Base-by-base conservation (phyloP, 1,284 basidiomycete species). In the Cutaneotrichosporon sp. region DNA sequence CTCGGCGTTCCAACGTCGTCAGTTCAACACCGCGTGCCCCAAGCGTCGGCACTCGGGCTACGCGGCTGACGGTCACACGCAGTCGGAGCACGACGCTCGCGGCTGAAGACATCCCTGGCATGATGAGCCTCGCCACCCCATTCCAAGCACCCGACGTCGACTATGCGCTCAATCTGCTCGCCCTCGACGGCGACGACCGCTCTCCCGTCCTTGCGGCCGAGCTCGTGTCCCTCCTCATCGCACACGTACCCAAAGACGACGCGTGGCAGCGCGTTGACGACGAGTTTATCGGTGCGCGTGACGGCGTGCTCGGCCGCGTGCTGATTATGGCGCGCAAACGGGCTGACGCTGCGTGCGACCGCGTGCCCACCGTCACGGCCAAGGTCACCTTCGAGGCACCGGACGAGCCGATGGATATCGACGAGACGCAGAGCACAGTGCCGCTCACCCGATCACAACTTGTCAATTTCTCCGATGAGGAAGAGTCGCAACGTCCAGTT, bases 131-230 rank as follows among this genome's bases (percentile, higher is more conserved):
- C 34, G 56, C 31, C 13, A 30, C 40, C 13, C 40, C 42, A 6
- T 46, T 61, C n/a, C 31, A 22, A 6, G 22, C 64, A 11, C 64
- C 64, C 2, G 22, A 31, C 6, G 52, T 60, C 2, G 47, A 34
- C 13, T 60, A 65, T 60, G 64, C 64, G 26, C 46, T 65, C 30
- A 36, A 58, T 5, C 60, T 65, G n/a, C 40, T 58, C 32, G 42
- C n/a, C 26, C 55, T 56, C n/a, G 40, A 36, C 30, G 36, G 47
- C 21, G 56, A 55, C 10, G 56, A 53, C 9, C 42, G 51, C 51
- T 26, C 31, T 5, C 21, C 40, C 16, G 56, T 46, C 14, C 50
- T 40, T 42, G 46, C 58, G 6, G 58, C 53, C 58, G 22, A 59
- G 52, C 62, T 63, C 26, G 34, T 63, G 8, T 40, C 52, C 16